Conservation (phyloP, 73 alveolate genomes). For the Paramecium sonneborni region DNA sequence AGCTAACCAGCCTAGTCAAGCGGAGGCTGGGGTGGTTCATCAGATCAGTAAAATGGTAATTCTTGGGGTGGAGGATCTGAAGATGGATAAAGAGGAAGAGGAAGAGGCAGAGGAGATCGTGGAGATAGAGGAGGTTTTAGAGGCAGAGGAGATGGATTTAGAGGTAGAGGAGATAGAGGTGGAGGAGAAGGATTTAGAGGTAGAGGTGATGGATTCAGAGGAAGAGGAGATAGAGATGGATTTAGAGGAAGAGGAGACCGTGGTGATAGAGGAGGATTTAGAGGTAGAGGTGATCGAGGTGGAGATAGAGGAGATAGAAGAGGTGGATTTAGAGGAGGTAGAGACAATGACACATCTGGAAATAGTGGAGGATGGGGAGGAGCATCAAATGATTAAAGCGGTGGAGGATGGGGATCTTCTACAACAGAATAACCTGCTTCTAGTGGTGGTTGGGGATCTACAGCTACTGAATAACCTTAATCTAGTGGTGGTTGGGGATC, state of each 20-base stretch:
- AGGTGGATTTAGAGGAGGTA: slow-evolving; percentile 38
- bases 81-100: neutral
- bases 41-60: neutral
- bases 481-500: slow-evolving; percentile 16
- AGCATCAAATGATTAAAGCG: slow-evolving; percentile 4
- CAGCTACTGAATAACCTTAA: neutral
- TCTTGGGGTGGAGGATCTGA: slow-evolving; percentile 9
- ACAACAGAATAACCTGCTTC: neutral
- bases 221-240: slow-evolving; percentile 47
- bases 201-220: neutral
- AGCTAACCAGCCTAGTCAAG: neutral
- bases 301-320: slow-evolving; percentile 34
- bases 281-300: neutral
- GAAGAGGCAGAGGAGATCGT: neutral
- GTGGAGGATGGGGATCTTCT: slow-evolving; percentile 33
- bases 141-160: slow-evolving; percentile 5
- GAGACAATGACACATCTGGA: neutral
- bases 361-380: slow-evolving; percentile 3
- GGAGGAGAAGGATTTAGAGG: neutral
- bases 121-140: slow-evolving; percentile 40
- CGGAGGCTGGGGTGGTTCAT: slow-evolving; percentile 3
- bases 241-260: slow-evolving; percentile 4
- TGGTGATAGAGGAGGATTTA: neutral
- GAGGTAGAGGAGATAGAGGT: slow-evolving; percentile 37
- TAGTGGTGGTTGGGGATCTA: neutral